These are phyloP conservation scores for Brassica hybrid DNA, from an alignment of 441 rosid species.

Conservation along the genomic window DNA sequence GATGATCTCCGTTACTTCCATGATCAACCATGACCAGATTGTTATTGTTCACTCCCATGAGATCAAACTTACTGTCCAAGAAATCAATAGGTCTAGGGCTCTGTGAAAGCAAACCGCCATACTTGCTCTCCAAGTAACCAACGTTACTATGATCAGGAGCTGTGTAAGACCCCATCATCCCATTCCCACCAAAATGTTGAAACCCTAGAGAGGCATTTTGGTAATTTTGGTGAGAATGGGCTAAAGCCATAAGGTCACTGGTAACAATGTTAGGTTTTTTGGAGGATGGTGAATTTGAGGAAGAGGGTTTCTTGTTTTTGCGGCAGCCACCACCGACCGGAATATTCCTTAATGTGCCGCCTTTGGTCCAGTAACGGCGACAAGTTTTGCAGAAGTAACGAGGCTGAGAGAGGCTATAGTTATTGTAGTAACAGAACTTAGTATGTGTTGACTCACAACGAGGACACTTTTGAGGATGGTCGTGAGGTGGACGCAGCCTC, in stretches of 20 bases:
- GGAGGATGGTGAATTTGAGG: constrained; percentile 51
- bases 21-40: constrained; percentile 52
- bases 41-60: constrained; percentile 62
- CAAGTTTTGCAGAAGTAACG: constrained; percentile 97
- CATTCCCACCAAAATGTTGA: constrained; percentile 38
- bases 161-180: constrained; percentile 39
- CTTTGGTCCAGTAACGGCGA: constrained; percentile 97
- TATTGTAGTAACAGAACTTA: constrained; percentile 95
- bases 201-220: constrained; percentile 43
- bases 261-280: constrained; percentile 71
- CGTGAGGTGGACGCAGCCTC: constrained; percentile 78
- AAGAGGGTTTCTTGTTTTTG: constrained; percentile 74
- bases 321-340: constrained; percentile 98
- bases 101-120: constrained; percentile 52
- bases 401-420: constrained; percentile 96
- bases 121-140: constrained; percentile 59
- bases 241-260: constrained; percentile 51
- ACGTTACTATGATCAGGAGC: constrained; percentile 40
- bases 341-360: constrained; percentile 88
- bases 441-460: constrained; percentile 92
- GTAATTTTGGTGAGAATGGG: constrained; percentile 57
- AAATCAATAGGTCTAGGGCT: constrained; percentile 71
- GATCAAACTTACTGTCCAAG: constrained; percentile 78
- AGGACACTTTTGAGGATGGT: constrained; percentile 88
- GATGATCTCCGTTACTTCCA: constrained; percentile 52